Percentiles rank a stretch among this genome's conserved stretches.
phyloP scores from a whole-genome alignment of 495 filamentous ascomycete genomes.

The Jackrogersella minutella region DNA sequence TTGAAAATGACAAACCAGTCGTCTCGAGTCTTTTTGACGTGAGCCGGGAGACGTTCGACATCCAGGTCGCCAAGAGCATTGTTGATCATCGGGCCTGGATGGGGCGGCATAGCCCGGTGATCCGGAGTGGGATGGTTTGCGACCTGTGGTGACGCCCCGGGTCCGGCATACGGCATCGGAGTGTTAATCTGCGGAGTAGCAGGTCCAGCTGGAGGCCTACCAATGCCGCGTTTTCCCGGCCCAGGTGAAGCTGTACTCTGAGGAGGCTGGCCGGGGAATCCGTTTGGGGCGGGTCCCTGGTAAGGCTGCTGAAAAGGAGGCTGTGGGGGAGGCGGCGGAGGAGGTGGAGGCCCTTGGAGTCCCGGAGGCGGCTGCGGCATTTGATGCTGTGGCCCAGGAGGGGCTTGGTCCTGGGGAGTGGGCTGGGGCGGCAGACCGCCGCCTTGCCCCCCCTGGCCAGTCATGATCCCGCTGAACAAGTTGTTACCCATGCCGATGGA shows the following conservation, averaged over 20 bases:
- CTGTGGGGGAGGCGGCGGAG: slow-evolving; percentile 61
- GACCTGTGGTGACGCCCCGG: slow-evolving; percentile 83
- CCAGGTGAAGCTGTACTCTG: slow-evolving; percentile 88
- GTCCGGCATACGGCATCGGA: slow-evolving; percentile 81
- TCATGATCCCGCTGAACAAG: slow-evolving; percentile 94
- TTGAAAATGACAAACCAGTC: slow-evolving; percentile 96
- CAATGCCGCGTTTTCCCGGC: slow-evolving; percentile 68
- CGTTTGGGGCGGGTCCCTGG: slow-evolving; percentile 58
- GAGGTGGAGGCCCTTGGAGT: slow-evolving; percentile 69
- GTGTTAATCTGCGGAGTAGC: slow-evolving; percentile 91
- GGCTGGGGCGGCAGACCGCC: slow-evolving; percentile 87
- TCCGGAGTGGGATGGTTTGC: slow-evolving; percentile 77
- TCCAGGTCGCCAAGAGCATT: slow-evolving; percentile 91
- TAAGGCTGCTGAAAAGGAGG: slow-evolving; percentile 61
- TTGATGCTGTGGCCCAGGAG: slow-evolving; percentile 61
- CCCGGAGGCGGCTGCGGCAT: slow-evolving; percentile 71
- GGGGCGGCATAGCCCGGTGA: slow-evolving; percentile 49
- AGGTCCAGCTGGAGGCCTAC: slow-evolving; percentile 68
- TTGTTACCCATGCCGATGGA: slow-evolving; percentile 92
- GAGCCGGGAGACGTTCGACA: slow-evolving; percentile 78
- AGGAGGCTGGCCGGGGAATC: slow-evolving; percentile 71
- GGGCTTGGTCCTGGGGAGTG: slow-evolving; percentile 64
- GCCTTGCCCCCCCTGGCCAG: slow-evolving; percentile 84
- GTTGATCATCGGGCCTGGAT: slow-evolving; percentile 61
- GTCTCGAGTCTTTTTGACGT: slow-evolving; percentile 80